Base-by-base conservation (phyloP, 176 grass and related monocot genomes). In the Cenchrus americanus region DNA sequence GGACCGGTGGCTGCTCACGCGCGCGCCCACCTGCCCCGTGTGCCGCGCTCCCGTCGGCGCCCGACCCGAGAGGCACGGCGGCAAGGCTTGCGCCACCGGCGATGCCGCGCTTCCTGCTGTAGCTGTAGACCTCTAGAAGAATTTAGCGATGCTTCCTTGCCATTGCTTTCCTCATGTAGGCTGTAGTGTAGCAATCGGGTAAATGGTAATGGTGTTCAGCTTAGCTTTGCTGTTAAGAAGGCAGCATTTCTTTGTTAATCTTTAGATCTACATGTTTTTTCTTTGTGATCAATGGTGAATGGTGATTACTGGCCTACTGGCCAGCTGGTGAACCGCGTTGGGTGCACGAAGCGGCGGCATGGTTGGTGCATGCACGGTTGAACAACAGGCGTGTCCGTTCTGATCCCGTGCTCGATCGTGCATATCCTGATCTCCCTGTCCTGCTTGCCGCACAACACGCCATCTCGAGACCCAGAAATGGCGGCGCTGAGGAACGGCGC, bases 1-100 rank as follows among this genome's bases (percentile, higher is more conserved):
- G 24, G 91, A 92, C 57, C 80, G 61, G 17, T 92, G 90, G 90
- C 70, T 92, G 62, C 84, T 89, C 84, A 76, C 64, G 48, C 80
- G 84, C 23, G 69, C 75, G 69, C 75, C 75, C 19, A 83, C 83
- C 43, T 89, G 87, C 79, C 90, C 90, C 6, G 37, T 89, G 0
- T 89, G 90, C 74, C 90, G 90, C 43, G 52, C 47, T 15, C 1
- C 49, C 10, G 48, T 86, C 73, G 40, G 65, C 48, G 21, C 58
- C 47, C 55, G 7, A 27, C 3, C 26, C 17, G 71, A 86, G 23
- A 71, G 1, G 8, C 0, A 2, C 24, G 55, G 71, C 57, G 78
- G 23, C 78, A 68, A 82, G 71, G 27, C 15, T 1, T 75, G 22
- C 70, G 52, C 62, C 1, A 21, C 46, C 11, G 77, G 47, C 55